A percentile compares a stretch with the other conserved stretches of the same genome.
These are phyloP conservation scores for Trichosanthes truncata DNA, from an alignment of 306 rosid genomes.

Conservation along the genomic window DNA sequence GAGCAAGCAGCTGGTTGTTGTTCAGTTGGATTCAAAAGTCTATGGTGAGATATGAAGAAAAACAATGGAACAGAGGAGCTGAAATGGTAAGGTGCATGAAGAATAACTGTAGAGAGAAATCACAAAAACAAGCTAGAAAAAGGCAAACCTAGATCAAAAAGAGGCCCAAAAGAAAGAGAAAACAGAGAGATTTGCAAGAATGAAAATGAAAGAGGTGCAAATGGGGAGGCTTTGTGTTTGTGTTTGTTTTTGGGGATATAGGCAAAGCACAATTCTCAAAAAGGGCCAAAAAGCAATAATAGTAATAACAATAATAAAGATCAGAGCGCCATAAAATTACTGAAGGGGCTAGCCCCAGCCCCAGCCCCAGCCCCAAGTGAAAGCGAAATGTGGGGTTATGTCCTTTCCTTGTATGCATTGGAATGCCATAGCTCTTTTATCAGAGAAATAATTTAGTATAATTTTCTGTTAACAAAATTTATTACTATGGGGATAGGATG, in stretches of 20 bases:
- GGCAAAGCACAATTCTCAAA: slow-evolving; percentile 55
- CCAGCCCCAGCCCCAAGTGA: slow-evolving; percentile 17
- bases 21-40: slow-evolving; percentile 4
- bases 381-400: slow-evolving; percentile 39
- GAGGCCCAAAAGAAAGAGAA: not conserved
- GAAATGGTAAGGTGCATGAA: slow-evolving; percentile 18
- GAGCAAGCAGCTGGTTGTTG: not conserved
- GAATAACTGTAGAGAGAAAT: slow-evolving; percentile 1
- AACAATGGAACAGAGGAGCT: not conserved
- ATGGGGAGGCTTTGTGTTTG: slow-evolving; percentile 17
- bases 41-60: not conserved
- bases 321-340: slow-evolving; percentile 24
- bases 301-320: slow-evolving; percentile 38
- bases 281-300: slow-evolving; percentile 34
- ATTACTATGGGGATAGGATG: not conserved
- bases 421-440: slow-evolving; percentile 15
- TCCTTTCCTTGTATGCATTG: slow-evolving; percentile 19
- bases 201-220: slow-evolving; percentile 15
- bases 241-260: not conserved
- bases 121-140: not conserved
- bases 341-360: slow-evolving; percentile 22
- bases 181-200: not conserved
- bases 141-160: not conserved
- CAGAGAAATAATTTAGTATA: slow-evolving; percentile 1
- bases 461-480: not conserved